Evolutionary conservation across 306 rosid species (phyloP).

Genomic region (Vigna angularis): DNA sequence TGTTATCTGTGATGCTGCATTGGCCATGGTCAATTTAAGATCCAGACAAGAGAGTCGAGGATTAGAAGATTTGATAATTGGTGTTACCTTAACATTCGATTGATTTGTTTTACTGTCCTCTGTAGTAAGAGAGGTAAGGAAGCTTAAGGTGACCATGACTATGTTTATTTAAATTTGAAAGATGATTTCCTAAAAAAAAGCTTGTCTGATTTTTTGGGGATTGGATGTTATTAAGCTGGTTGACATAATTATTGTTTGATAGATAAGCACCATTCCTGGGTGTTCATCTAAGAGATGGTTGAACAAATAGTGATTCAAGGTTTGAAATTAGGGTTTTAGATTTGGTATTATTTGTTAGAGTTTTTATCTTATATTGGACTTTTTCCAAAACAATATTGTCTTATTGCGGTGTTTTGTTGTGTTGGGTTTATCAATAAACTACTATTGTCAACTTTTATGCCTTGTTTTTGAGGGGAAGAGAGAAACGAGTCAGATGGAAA

Average conservation of each 20-base stretch:
- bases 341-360: not conserved
- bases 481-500: too few species aligned
- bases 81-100: not conserved
- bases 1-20: not conserved
- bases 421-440: not conserved
- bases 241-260: not conserved
- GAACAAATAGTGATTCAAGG: not conserved
- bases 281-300: not conserved
- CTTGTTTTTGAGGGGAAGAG: too few species aligned
- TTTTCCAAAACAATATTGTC: not conserved
- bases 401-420: not conserved
- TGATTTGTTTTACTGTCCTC: not conserved
- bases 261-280: not conserved
- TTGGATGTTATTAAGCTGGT: not conserved
- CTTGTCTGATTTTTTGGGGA: not conserved
- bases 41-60: not conserved
- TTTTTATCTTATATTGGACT: not conserved
- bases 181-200: not conserved
- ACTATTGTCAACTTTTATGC: not conserved
- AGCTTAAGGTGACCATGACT: not conserved
- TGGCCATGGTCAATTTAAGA: not conserved
- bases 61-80: slow-evolving; percentile 22
- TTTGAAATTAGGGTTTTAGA: not conserved
- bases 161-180: not conserved
- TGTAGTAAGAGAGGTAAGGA: not conserved